These are phyloP conservation scores for Neolentinus lepideus DNA, from an alignment of 1,284 basidiomycete species.

Conservation along the genomic window DNA sequence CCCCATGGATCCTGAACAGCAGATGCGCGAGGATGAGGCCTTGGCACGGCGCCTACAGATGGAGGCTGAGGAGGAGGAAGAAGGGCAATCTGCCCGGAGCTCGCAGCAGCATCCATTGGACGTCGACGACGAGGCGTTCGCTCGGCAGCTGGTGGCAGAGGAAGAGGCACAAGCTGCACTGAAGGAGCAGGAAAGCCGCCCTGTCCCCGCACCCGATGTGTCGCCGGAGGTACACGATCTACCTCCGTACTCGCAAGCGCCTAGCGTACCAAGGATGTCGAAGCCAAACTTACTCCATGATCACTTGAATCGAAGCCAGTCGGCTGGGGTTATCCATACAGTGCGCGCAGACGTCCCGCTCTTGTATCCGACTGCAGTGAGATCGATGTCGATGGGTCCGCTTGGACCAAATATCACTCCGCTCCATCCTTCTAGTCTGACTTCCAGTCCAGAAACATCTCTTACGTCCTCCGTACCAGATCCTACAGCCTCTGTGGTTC, in stretches of 20 bases:
- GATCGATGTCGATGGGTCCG: not conserved
- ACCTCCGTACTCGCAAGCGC: not conserved
- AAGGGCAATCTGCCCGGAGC: not conserved
- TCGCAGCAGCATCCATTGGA: not conserved
- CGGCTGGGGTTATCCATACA: not conserved
- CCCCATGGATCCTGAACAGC: not conserved
- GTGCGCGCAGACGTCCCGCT: not conserved
- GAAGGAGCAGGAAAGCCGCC: not conserved
- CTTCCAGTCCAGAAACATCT: not conserved
- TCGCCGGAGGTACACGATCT: not conserved
- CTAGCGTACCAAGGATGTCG: not conserved
- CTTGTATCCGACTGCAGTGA: not conserved
- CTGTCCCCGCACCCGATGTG: not conserved
- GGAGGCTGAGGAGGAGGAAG: not conserved
- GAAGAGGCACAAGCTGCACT: constrained; percentile 16
- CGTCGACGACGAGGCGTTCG: constrained; percentile 24
- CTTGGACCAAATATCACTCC: not conserved
- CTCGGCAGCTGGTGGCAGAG: constrained; percentile 22
- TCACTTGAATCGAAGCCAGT: not conserved
- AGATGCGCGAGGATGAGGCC: not conserved
- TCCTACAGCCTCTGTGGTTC: not conserved
- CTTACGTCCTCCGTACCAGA: not conserved
- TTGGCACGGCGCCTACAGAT: not conserved
- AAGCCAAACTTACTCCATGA: not conserved
- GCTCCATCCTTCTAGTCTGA: not conserved